Base-by-base conservation (phyloP, 2,329 filamentous ascomycete species). In the Nannizzia gypsea region DNA sequence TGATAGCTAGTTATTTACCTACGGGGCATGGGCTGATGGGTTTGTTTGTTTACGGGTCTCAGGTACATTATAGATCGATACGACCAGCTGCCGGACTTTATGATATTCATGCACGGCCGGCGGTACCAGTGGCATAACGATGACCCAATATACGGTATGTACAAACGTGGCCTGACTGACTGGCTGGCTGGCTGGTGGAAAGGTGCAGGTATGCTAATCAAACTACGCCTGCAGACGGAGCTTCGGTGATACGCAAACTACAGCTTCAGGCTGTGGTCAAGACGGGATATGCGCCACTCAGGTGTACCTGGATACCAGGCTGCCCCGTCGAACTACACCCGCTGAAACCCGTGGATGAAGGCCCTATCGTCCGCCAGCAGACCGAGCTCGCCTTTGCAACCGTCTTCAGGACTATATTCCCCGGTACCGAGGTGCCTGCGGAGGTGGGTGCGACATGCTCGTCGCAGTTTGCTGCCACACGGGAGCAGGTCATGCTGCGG, bases 391-490 rank as follows among this genome's bases (percentile, higher is more conserved):
- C 77, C 61, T 82, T 78, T 63, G 77, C 76, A 44, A 68, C 71
- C 28, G 79, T 76, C 0, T 82, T 80, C 62, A 71, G 73, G 66
- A 71, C 74, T n/a, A 64, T 82, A 3, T 80, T 82, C 60, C 74
- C 74, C 0, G 68, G 66, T 0, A 63, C 52, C 1, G 15, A 56
- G 1, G 66, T 76, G 0, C 80, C 80, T 0, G 66, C 73, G 6
- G 67, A 68, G 22, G 76, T 83, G 2, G 79, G 77, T 1, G 77
- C 77, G 1, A 76, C 76, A 26, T 83, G 80, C 63, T 83, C 80
- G 62, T 79, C 80, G 5, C 80, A 83, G 61, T 82, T 82, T 65
- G 80, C 77, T 0, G 78, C 78, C 0, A 78, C 78, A 0, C 73
- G 70, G 31, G 74, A 77, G 54, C 77, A 76, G 65, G 74, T 82